Conservation (phyloP, 768 basidiomycete species). For the Podaxis mareebaensis region DNA sequence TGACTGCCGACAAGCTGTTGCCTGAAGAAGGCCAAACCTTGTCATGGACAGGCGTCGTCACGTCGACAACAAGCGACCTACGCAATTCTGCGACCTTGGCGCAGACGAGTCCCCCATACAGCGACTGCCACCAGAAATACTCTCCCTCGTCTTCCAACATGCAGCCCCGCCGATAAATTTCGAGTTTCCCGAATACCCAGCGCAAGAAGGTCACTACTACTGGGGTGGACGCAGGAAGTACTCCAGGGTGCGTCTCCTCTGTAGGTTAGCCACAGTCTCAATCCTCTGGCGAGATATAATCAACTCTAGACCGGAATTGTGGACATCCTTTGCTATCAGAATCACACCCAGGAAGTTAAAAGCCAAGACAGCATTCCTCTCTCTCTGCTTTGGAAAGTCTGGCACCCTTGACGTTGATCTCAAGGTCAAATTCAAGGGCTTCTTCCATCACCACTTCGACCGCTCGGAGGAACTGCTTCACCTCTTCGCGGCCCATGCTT, state of each 20-base stretch:
- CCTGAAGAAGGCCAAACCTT: too few relatives aligned
- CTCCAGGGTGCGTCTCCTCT: neutral
- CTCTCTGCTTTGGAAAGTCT: neutral
- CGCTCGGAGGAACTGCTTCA: neutral
- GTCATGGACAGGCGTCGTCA: too few relatives aligned
- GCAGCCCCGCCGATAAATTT: neutral
- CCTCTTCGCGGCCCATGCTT: neutral
- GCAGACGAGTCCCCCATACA: neutral
- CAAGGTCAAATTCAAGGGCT: constrained; percentile 1
- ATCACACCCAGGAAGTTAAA: neutral
- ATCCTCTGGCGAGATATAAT: neutral
- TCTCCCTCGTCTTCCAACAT: neutral
- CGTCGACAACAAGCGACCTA: too few relatives aligned
- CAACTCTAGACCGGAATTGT: neutral
- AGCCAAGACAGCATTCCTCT: neutral
- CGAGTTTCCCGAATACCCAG: neutral
- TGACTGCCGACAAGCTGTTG: too few relatives aligned
- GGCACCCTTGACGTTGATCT: neutral
- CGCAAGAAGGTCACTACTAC: neutral
- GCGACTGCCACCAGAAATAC: neutral
- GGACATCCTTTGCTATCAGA: neutral
- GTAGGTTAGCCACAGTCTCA: neutral
- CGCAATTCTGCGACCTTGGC: neutral
- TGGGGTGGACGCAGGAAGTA: neutral
- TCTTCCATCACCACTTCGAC: neutral